Base-by-base conservation (phyloP, 805 yeast genomes). In the Candida tammaniensis region DNA sequence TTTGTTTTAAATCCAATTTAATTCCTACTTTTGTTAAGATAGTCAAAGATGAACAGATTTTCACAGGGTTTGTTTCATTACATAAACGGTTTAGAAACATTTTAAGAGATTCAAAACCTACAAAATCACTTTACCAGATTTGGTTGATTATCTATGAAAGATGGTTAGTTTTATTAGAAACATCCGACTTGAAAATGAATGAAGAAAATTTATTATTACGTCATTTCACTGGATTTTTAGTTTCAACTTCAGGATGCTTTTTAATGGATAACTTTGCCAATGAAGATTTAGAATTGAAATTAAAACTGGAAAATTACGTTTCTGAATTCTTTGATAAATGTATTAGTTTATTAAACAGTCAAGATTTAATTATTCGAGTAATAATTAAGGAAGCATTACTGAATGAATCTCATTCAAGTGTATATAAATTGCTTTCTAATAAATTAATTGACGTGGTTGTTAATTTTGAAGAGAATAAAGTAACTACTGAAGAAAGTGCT, bases 51-150 rank as follows among this genome's bases (percentile, higher is more conserved):
- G 73, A 68, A 15, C 59, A 62, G 15, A 72, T 80, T 1, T 74
- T 82, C 25, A 78, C 85, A 1, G 89, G 93, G 18, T 70, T 80
- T 14, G 79, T 82, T 18, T 88, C 94, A 0, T 67, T 83, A 22
- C 88, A 84, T 49, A 82, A 83, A 51, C 73, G 78, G 39, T 57
- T 83, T 33, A 68, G 84, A 51, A 54, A 38, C 33, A 49, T 57
- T 19, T 40, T 57, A 21, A 36, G 61, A 37, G 55, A 48, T 13
- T 48, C 59, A 2, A 43, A 40, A 19, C 58, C 63, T 3, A 52
- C 63, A 3, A 43, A 43, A 36, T 46, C 61, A 2, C 47, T 67
- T 16, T 60, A 50, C 36, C 61, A 62, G 29, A 62, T 61, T 4
- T 67, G 72, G 72, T 30, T 57, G 9, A 46, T 61, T n/a, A 70